Evolutionary conservation across 805 yeast genomes (phyloP), one percentile per base, ranked within the genome.

Genomic region (Ogataea glucozyma): DNA sequence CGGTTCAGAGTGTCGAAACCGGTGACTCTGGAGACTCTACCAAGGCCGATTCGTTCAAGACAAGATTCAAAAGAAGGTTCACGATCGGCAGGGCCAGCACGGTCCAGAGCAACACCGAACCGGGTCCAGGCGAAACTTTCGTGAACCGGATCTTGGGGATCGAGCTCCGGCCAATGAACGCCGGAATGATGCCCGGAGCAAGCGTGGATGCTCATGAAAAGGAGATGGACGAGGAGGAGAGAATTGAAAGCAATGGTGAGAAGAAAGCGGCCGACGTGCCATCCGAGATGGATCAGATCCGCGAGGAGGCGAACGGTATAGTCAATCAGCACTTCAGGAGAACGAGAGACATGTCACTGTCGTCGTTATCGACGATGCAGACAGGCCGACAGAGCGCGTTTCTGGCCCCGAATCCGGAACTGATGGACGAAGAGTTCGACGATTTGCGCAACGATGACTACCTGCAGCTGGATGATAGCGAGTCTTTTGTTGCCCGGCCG

Each of bases 221-320:
- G 7, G 71, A 67, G 18, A 71, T 66, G 40, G 81, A 75, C 52
- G 53, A 69, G 53, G 58, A 56, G 48, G 40, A 57, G 12, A 48
- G 62, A 26, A 43, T 58, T 10, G 61, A 50, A 14, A 56, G 56
- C 40, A 58, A 56, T 11, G 42, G 77, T 10, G 54, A 76, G n/a
- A n/a, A n/a, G n/a, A n/a, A n/a, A 68, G 64, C 63, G 13, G 17
- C 19, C 12, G 6, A 31, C 11, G 12, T 20, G 18, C 66, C 64
- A 18, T 48, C 79, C 34, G 70, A 71, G 35, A 67, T 71, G 27
- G 71, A 65, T 3, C 62, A 66, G 23, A 61, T 75, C 23, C 69
- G 70, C 20, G 66, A 70, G 26, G 83, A 81, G 48, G 88, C 87
- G 1, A 69, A 70, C 40, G 72, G 73, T 22, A 66, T 82, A 44